Conservation (phyloP, 2,329 filamentous ascomycete genomes). For the Stemphylium beticola region DNA sequence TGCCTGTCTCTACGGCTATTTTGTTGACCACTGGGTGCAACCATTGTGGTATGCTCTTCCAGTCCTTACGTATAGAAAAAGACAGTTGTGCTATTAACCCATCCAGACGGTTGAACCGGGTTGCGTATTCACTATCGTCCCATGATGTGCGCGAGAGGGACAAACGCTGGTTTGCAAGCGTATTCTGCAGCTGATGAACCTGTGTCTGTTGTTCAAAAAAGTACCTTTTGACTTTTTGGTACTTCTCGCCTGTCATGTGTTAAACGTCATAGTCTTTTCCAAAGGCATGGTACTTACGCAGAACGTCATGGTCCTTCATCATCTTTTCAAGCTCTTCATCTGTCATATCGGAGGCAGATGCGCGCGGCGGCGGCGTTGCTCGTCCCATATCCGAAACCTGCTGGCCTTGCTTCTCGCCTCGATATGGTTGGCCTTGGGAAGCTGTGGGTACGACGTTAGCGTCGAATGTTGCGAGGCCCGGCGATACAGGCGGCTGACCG, state of each 20-base stretch:
- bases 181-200: constrained; percentile 94
- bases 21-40: constrained; percentile 79
- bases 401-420: constrained; percentile 45
- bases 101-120: constrained; percentile 87
- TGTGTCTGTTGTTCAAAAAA: constrained; percentile 93
- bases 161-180: constrained; percentile 93
- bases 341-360: constrained; percentile 51
- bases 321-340: constrained; percentile 56
- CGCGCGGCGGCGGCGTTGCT: constrained; percentile 55
- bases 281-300: constrained; percentile 48
- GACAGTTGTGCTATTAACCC: constrained; percentile 93
- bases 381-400: constrained; percentile 44
- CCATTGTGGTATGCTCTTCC: constrained; percentile 82
- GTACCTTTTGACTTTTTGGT: constrained; percentile 96
- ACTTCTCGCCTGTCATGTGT: constrained; percentile 75
- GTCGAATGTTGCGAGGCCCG: constrained; percentile 52
- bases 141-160: constrained; percentile 92
- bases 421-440: constrained; percentile 54
- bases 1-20: constrained; percentile 84
- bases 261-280: not conserved
- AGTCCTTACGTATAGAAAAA: constrained; percentile 96
- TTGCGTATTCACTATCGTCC: constrained; percentile 92
- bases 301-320: constrained; percentile 57
- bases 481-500: constrained; percentile 45
- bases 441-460: constrained; percentile 54